Conservation (phyloP, 345 rosid genomes). For the Citropsis articulata region DNA sequence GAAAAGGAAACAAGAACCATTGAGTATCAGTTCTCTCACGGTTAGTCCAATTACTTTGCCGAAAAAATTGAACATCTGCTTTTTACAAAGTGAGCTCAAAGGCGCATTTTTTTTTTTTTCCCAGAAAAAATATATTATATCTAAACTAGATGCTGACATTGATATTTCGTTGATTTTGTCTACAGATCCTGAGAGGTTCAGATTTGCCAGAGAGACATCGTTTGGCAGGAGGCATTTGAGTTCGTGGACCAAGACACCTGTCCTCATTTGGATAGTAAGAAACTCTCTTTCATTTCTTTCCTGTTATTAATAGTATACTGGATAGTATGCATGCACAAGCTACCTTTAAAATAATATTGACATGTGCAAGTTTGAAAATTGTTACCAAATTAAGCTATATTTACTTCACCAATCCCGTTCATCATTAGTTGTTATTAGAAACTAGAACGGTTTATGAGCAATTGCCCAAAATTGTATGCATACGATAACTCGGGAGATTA, state of each 20-base stretch:
- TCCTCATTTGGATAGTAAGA: slow-evolving; percentile 72
- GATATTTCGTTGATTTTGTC: not conserved
- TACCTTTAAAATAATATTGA: not conserved
- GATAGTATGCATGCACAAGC: not conserved
- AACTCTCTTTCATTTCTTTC: not conserved
- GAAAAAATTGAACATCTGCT: no score
- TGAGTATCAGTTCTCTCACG: slow-evolving; percentile 77
- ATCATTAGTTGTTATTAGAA: not conserved
- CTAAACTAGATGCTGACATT: not conserved
- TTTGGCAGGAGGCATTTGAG: slow-evolving; percentile 82
- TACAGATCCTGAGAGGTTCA: slow-evolving; percentile 89
- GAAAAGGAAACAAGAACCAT: slow-evolving; percentile 80
- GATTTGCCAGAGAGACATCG: slow-evolving; percentile 94
- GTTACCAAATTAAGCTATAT: not conserved
- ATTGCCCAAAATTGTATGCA: no score
- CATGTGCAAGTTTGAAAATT: not conserved
- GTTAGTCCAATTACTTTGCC: slow-evolving; percentile 22
- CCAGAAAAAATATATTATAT: no score
- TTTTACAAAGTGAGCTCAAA: no score
- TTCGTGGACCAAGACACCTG: slow-evolving; percentile 56
- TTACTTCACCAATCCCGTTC: not conserved
- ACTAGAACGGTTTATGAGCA: no score
- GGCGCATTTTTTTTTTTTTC: no score
- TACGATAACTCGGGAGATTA: not conserved
- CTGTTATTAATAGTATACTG: no score